Evolutionary conservation across 371 early-diverging fungal species (phyloP).

Genomic region (Syncephalastrum contaminatum): DNA sequence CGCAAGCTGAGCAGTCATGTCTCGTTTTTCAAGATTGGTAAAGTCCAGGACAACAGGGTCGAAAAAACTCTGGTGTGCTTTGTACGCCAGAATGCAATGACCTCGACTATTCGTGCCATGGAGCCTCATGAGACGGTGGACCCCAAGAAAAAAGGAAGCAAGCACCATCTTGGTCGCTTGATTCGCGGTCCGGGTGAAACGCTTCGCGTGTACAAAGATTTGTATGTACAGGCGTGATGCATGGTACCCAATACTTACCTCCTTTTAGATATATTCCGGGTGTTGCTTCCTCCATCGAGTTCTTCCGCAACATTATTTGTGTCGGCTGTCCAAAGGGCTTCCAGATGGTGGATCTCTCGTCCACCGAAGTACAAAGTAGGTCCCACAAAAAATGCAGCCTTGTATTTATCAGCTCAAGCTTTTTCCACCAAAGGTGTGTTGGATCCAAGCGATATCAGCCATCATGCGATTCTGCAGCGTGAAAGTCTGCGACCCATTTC

Average conservation of each 20-base stretch:
- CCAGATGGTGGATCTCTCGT: conserved; percentile 86
- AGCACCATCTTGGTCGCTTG: conserved; percentile 39
- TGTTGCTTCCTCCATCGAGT: conserved; percentile 84
- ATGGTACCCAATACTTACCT: too few species aligned
- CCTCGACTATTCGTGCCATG: conserved; percentile 74
- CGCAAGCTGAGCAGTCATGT: conserved; percentile 78
- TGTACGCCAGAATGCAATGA: conserved; percentile 66
- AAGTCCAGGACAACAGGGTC: conserved; percentile 67
- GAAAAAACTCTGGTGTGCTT: conserved; percentile 76
- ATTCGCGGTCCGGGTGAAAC: conserved; percentile 21
- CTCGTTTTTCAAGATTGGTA: conserved; percentile 89
- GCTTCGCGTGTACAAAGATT: conserved; percentile 75
- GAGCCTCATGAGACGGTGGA: conserved; percentile 65
- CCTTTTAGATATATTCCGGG: conserved; percentile 60
- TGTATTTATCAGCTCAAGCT: neutral
- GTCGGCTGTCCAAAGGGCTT: conserved; percentile 94
- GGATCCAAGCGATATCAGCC: conserved; percentile 44
- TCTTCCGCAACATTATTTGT: conserved; percentile 81
- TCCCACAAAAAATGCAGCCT: neutral
- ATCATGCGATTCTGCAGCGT: conserved; percentile 26
- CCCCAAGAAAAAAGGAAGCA: conserved; percentile 49
- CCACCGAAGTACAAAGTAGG: conserved; percentile 66
- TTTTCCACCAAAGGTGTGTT: conserved; percentile 33
- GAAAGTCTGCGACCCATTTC: conserved; percentile 70
- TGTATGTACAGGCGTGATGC: conserved; percentile 50